A percentile compares a stretch with the other conserved stretches of the same genome.
Conservation (phyloP, 2,329 filamentous ascomycete species). For the Stylonectria norvegica region DNA sequence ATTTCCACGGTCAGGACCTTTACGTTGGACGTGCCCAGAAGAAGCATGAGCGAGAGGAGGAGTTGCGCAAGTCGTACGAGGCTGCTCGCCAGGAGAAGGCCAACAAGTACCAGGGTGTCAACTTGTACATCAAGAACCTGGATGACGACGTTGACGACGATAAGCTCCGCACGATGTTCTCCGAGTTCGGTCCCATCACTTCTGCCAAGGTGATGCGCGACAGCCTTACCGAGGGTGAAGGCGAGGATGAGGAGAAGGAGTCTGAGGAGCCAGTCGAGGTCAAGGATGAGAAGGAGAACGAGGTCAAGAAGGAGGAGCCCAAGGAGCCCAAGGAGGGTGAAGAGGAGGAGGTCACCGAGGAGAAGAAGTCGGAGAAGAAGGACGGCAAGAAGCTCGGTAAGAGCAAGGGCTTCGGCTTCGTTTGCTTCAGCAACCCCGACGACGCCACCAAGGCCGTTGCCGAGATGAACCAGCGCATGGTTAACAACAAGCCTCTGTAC, state of each 20-base stretch:
- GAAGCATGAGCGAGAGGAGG: slow-evolving; percentile 99
- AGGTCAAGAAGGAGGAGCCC: slow-evolving; percentile 51
- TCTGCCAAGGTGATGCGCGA: slow-evolving; percentile 99
- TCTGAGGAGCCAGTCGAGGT: no score
- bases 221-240: slow-evolving; percentile 53
- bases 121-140: slow-evolving; percentile 99
- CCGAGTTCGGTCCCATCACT: slow-evolving; percentile 89
- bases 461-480: slow-evolving; percentile 99
- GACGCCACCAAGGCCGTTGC: slow-evolving; percentile 98
- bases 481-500: slow-evolving; percentile 93
- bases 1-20: slow-evolving; percentile 90
- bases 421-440: slow-evolving; percentile 99
- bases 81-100: slow-evolving; percentile 96
- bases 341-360: slow-evolving; percentile 44
- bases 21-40: slow-evolving; percentile 99
- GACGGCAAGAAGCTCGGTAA: slow-evolving; percentile 74
- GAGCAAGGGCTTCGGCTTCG: slow-evolving; percentile 99
- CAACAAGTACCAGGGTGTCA: slow-evolving; percentile 98
- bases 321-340: slow-evolving; percentile 45
- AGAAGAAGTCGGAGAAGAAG: slow-evolving; percentile 59
- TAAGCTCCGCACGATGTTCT: slow-evolving; percentile 91
- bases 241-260: slow-evolving; percentile 51
- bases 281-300: slow-evolving; percentile 50
- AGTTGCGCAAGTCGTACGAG: slow-evolving; percentile 98
- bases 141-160: slow-evolving; percentile 97